Base-by-base conservation (phyloP, 331 rosid genomes). In the Malus hybrid region DNA sequence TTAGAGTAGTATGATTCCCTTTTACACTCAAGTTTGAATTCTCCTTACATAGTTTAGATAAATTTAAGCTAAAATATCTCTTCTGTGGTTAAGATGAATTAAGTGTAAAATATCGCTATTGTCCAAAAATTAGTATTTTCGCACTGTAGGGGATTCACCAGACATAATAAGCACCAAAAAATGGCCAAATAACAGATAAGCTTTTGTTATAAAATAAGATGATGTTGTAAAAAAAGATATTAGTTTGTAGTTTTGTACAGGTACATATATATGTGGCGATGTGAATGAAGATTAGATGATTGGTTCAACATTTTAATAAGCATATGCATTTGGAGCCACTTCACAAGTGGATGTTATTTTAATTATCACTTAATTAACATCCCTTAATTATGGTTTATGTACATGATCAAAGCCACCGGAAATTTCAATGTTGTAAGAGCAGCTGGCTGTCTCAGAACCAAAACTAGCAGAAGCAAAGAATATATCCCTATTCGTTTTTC, bases 401-500 rank as follows among this genome's bases (percentile, higher is more conserved):
- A 20, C 67, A 22, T 62, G 67, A 60, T 73, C 59, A 61, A 27
- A 2, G 18, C 69, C 77, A 7, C 34, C 82, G 82, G 42, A 10
- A 22, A n/a, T 74, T 14, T 36, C 83, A 73, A 79, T 57, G 78
- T 14, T 36, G 36, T 27, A 27, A 24, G 27, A 65, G 39, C 19
- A 65, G 52, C 32, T 69, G 63, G 76, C 83, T 44, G 15, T 74
- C 79, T 34, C 2, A 59, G 52, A 68, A 62, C 34, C 69, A 24
- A 52, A 42, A 7, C 3, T 27, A 72, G 20, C 71, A 33, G 61
- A 56, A 72, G 48, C 59, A 5, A 34, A 59, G 80, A 72, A 83
- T 77, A 83, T 77, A 66, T 83, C 48, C 73, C 10, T 9, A 39
- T 61, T 10, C 20, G 3, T 31, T 8, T 31, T 19, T 19, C 87